Evolutionary conservation across 768 basidiomycete species (phyloP), one percentile per base, ranked within the genome.

Genomic region (Rhodocollybia butyracea): DNA sequence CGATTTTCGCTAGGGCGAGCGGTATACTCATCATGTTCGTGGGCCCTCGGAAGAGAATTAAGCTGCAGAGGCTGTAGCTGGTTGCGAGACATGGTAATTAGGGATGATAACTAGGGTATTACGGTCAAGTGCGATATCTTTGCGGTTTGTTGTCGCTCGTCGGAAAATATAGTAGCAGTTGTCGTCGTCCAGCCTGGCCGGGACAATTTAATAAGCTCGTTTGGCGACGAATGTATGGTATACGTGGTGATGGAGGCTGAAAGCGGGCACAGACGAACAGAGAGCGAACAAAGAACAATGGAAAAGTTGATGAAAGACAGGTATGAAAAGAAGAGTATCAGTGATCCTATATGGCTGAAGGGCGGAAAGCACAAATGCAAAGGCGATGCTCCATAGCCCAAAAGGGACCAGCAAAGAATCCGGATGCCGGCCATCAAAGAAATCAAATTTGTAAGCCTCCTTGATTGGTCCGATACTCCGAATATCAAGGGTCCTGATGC

Each of bases 11-110:
- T 40, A 27, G 53, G 53, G 22, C 53, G 27, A 8, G 53, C 53
- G 27, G 53, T 54, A 46, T 46, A 54, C 38, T 54, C 53, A 38
- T 54, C 53, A n/a, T 54, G 53, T 53, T 41, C 41, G 21, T 40
- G 38, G 11, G 38, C 27, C 42, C 27, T 41, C 3, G 51, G 51
- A 11, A 53, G 31, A 30, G 51, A 40, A 40, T 53, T 43, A 30
- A 53, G 38, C 30, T 53, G 51, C 19, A 53, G 24, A 15, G 51
- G 39, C 31, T 53, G 51, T 36, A 53, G 51, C 27, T 53, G 51
- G 27, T 38, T 53, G 19, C 51, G 39, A 26, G 48, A 50, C 48
- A 50, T 50, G 48, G 39, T 40, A 19, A 50, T 50, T 50, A 50
- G 27, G 34, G 22, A 38, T 34, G 36, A 50, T 50, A 50, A 13